Evolutionary conservation across 2,329 filamentous ascomycete genomes (phyloP), one percentile per base, ranked within the genome.

Genomic region (Aspergillus ochraceus): DNA sequence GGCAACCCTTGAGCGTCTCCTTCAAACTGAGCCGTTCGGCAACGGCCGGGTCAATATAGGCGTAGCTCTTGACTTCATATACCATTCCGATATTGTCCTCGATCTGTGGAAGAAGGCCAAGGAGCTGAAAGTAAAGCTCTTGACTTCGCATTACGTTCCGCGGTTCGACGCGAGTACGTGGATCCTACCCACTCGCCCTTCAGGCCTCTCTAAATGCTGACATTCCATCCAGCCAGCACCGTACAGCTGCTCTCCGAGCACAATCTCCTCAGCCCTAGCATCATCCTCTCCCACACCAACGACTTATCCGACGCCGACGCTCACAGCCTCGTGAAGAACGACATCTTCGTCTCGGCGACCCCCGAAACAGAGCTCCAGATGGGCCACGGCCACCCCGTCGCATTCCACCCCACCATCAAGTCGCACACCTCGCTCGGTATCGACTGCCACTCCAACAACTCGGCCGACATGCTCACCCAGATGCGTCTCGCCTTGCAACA

Each of bases 291-390:
- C 1, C 66, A 71, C 36, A 62, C 64, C 32, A 71, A 52, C 24
- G 64, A 65, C 12, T 36, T 67, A 6, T 57, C 64, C 1, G 10
- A 56, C 9, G 39, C 45, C 9, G 70, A 74, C 20, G 55, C 63
- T 4, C 29, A 65, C 10, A 63, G 64, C 5, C 59, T 73, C 17
- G 58, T 58, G 5, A 26, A 66, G 17, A 56, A 57, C 2, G 58
- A 61, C 2, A 59, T 65, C 0, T 67, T 61, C 36, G 58, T 73
- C 42, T 71, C 71, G 8, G 62, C 65, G 12, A 73, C 71, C 2
- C 71, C 71, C 4, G 66, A 69, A 30, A 71, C 70, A 12, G 71
- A 73, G 51, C 51, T 71, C 17, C 70, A 73, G 49, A 74, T 74
- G 71, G 70, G 64, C 4, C 68, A 68, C 52, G 71, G 71, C 6